phyloP scores from a whole-genome alignment of 805 yeast genomes.

The Candida vaughaniae region DNA sequence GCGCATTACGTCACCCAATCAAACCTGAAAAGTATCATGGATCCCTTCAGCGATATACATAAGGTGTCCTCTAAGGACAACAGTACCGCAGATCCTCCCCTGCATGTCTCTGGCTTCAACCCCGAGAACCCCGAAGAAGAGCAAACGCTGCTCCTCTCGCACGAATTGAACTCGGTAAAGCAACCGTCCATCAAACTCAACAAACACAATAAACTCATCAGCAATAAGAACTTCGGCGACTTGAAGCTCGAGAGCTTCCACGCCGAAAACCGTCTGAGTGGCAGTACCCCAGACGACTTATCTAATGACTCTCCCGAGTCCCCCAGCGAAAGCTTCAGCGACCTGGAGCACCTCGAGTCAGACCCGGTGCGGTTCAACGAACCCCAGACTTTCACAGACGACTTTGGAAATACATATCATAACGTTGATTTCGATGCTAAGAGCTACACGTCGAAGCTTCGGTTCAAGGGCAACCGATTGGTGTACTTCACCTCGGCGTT shows the following conservation, averaged over 20 bases:
- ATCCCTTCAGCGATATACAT: no score
- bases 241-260: constrained; percentile 11
- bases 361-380: constrained; percentile 15
- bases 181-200: constrained; percentile 5
- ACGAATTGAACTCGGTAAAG: constrained; percentile 2
- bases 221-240: constrained; percentile 13
- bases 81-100: no score
- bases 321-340: not conserved
- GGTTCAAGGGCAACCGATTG: constrained; percentile 38
- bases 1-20: no score
- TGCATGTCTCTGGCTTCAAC: no score
- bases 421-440: constrained; percentile 38
- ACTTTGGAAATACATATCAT: constrained; percentile 33
- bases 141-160: constrained; percentile 6
- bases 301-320: not conserved
- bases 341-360: constrained; percentile 14
- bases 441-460: constrained; percentile 28
- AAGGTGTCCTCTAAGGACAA: no score
- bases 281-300: constrained; percentile 14
- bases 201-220: constrained; percentile 13
- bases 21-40: no score
- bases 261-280: constrained; percentile 4
- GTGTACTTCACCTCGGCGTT: constrained; percentile 47
- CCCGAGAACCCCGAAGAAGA: constrained; percentile 6
- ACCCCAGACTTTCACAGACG: constrained; percentile 21